A percentile compares a stretch with the other conserved stretches of the same genome.
Conservation (phyloP, 192 early-diverging fungal species). For the Lobulomyces angularis region DNA sequence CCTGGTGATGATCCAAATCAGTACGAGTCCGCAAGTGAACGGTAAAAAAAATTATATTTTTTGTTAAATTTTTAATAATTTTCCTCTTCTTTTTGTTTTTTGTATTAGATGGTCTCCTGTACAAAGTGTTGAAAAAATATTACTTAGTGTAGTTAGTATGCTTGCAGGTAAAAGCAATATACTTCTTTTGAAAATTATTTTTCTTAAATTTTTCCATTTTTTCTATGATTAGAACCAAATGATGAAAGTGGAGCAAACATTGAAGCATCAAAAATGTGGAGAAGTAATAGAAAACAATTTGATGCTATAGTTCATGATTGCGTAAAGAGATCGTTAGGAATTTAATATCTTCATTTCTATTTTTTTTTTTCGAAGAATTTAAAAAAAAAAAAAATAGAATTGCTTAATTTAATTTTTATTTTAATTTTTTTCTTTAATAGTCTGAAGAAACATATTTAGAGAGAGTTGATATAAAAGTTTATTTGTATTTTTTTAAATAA, state of each 20-base stretch:
- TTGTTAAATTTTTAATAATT: too few species aligned
- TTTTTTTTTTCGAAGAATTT: too few species aligned
- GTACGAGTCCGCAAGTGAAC: conserved; percentile 90
- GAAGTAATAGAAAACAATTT: conserved; percentile 69
- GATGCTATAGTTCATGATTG: conserved; percentile 65
- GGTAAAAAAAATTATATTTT: too few species aligned
- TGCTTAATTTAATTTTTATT: too few species aligned
- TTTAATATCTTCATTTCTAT: too few species aligned
- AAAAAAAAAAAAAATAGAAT: too few species aligned
- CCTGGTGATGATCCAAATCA: conserved; percentile 96
- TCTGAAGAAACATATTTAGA: too few species aligned
- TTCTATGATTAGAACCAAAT: conserved; percentile 63
- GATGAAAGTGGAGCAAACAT: conserved; percentile 97
- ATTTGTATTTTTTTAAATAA: too few species aligned
- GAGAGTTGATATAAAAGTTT: too few species aligned
- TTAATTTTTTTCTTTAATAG: too few species aligned
- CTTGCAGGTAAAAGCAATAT: conserved; percentile 47
- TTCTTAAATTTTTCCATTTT: conserved; percentile 1
- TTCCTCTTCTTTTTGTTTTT: too few species aligned
- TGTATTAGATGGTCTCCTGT: conserved; percentile 97
- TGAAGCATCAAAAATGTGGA: conserved; percentile 95
- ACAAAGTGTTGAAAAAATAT: conserved; percentile 96
- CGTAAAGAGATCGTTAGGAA: conserved; percentile 65
- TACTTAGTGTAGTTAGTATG: conserved; percentile 90
- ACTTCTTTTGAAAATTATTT: background rate